Conservation (phyloP, 768 basidiomycete genomes). For the Mycena olivaceomarginata region DNA sequence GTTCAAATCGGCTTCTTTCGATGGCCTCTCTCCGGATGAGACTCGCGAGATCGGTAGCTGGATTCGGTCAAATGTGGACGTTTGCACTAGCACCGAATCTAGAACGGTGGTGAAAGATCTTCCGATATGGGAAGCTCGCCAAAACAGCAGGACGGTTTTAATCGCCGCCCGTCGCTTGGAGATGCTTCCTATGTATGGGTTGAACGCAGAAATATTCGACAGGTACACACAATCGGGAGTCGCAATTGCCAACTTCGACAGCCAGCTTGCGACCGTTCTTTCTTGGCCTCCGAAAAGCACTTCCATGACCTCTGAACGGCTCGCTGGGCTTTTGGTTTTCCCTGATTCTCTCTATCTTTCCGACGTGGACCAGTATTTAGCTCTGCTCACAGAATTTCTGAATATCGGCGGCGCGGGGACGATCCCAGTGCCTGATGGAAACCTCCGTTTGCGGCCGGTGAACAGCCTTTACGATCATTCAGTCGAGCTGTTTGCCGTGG, state of each 20-base stretch:
- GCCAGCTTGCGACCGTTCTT: slow-evolving; percentile 13
- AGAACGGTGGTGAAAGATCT: slow-evolving; percentile 28
- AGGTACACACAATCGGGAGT: slow-evolving; percentile 16
- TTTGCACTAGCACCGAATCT: slow-evolving; percentile 1
- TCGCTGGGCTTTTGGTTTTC: slow-evolving; percentile 30
- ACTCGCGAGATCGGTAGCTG: slow-evolving; percentile 27
- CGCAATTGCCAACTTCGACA: slow-evolving; percentile 29
- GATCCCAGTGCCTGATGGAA: slow-evolving; percentile 40
- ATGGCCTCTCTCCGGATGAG: slow-evolving; percentile 28
- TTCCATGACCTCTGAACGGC: slow-evolving; percentile 22
- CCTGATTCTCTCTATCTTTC: slow-evolving; percentile 12
- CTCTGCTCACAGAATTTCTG: slow-evolving; percentile 25
- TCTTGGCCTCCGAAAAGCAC: slow-evolving; percentile 17
- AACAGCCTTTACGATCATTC: slow-evolving; percentile 38
- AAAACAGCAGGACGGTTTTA: slow-evolving; percentile 17
- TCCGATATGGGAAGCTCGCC: slow-evolving; percentile 40
- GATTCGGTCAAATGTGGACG: slow-evolving; percentile 23
- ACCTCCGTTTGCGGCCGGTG: slow-evolving; percentile 14
- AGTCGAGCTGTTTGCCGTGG: slow-evolving; percentile 30
- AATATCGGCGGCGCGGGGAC: slow-evolving; percentile 23
- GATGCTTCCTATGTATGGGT: slow-evolving; percentile 30
- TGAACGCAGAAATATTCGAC: slow-evolving; percentile 29
- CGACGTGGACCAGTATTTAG: slow-evolving; percentile 11
- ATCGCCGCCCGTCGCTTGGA: slow-evolving; percentile 15
- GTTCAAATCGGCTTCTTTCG: slow-evolving; percentile 23